phyloP scores from a whole-genome alignment of 257 asterid genomes.

The Buddleja alternifolia region DNA sequence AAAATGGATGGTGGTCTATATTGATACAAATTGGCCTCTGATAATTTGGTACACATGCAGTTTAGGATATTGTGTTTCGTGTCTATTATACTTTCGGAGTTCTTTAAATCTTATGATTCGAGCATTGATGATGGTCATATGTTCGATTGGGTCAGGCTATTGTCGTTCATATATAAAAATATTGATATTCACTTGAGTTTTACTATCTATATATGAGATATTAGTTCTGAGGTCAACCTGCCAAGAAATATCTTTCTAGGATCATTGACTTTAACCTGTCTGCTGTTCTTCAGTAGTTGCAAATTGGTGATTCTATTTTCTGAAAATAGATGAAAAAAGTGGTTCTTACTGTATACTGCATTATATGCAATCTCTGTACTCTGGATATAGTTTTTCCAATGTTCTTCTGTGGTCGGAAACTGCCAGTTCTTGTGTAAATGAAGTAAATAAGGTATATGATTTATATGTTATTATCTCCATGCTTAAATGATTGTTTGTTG shows the following conservation, averaged over 20 bases:
- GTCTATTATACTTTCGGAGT: no score
- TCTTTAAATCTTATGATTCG: no score
- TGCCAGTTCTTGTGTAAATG: background rate
- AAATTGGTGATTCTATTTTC: background rate
- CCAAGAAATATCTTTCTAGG: background rate
- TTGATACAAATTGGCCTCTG: background rate
- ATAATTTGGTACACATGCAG: background rate
- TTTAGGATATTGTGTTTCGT: background rate
- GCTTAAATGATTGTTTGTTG: no score
- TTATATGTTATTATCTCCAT: no score
- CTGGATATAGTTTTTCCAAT: background rate
- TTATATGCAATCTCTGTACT: background rate
- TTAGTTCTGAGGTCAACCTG: background rate
- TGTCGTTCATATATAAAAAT: background rate
- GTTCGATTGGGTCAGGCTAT: no score
- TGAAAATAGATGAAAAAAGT: background rate
- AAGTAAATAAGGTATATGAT: background rate
- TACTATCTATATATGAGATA: background rate
- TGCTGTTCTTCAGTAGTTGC: background rate
- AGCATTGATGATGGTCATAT: no score
- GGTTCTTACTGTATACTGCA: background rate
- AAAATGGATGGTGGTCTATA: background rate
- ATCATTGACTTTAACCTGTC: background rate
- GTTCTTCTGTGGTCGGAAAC: background rate
- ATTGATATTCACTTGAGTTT: background rate